Evolutionary conservation across 306 rosid species (phyloP), one percentile per base, ranked within the genome.

Genomic region (Fragaria vesca): DNA sequence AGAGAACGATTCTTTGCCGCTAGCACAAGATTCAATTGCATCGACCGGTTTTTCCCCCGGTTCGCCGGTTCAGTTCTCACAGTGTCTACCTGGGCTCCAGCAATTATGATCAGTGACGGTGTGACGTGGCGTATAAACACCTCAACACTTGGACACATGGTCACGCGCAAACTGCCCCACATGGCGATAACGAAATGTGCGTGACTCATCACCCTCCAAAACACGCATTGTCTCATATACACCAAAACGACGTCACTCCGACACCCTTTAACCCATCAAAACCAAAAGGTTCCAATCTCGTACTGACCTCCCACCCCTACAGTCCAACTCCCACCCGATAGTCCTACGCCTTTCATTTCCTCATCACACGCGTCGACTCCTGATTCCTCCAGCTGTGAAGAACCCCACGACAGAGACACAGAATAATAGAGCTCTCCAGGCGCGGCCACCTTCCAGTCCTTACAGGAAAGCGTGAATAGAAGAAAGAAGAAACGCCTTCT

Each of bases 81-180:
- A 43, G 46, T 11, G 45, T 0, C 45, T 38, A 42, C 7, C 10
- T 42, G 45, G 45, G 45, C n/a, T n/a, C n/a, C n/a, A 40, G 4
- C 24, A 42, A 46, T 11, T 17, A 34, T 15, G 3, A 18, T n/a
- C 54, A 45, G 13, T 68, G 52, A 68, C 36, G 2, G 38, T 3
- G 20, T 6, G 72, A 42, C 32, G 72, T 68, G 72, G 10, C 72
- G 32, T 10, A 40, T 20, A 20, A 24, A 6, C 9, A 4, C 21
- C 58, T 66, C 21, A 10, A 67, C 71, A 45, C 18, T 4, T 18
- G 71, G 71, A 20, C 60, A 71, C 42, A 8, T 70, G 74, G 74
- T 8, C 6, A 12, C n/a, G 50, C 43, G 2, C 13, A 40, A 67
- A 67, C 0, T 8, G 8, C 12, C 15, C 38, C 54, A 68, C 13